Evolutionary conservation across 2,329 filamentous ascomycete genomes (phyloP).

Genomic region (Phaeosphaeria sp.): DNA sequence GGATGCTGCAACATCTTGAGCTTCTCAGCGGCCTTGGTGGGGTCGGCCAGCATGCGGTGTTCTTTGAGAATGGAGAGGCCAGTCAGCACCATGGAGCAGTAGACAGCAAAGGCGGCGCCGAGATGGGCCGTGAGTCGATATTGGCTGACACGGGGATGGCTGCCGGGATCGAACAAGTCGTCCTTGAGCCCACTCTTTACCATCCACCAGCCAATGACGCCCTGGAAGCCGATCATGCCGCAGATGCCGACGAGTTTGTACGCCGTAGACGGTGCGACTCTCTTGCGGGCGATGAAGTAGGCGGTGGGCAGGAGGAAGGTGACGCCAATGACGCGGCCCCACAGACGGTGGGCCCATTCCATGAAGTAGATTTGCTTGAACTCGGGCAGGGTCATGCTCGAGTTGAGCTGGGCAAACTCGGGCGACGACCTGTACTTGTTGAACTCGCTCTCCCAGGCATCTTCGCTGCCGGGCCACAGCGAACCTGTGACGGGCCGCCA

Average conservation of each 20-base stretch:
- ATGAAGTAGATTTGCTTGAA: slow-evolving; percentile 99
- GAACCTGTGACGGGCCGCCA: slow-evolving; percentile 97
- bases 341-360: slow-evolving; percentile 96
- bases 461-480: slow-evolving; percentile 76
- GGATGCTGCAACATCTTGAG: slow-evolving; percentile 68
- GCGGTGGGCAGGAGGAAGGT: slow-evolving; percentile 86
- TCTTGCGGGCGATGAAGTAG: slow-evolving; percentile 84
- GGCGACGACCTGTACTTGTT: slow-evolving; percentile 89
- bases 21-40: slow-evolving; percentile 65
- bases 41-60: slow-evolving; percentile 72
- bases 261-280: slow-evolving; percentile 80
- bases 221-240: slow-evolving; percentile 90
- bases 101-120: slow-evolving; percentile 88
- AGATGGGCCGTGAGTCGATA: slow-evolving; percentile 92
- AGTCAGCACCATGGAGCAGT: slow-evolving; percentile 91
- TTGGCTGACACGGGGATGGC: slow-evolving; percentile 90
- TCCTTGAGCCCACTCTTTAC: slow-evolving; percentile 95
- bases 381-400: slow-evolving; percentile 88
- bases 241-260: slow-evolving; percentile 81
- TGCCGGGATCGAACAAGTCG: slow-evolving; percentile 89
- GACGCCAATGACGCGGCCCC: slow-evolving; percentile 90
- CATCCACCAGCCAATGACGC: slow-evolving; percentile 99
- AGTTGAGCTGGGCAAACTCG: slow-evolving; percentile 91
- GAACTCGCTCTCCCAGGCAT: slow-evolving; percentile 93
- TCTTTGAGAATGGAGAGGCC: slow-evolving; percentile 84